Conservation (phyloP, 176 grass and related monocot genomes). For the Themeda triandra region DNA sequence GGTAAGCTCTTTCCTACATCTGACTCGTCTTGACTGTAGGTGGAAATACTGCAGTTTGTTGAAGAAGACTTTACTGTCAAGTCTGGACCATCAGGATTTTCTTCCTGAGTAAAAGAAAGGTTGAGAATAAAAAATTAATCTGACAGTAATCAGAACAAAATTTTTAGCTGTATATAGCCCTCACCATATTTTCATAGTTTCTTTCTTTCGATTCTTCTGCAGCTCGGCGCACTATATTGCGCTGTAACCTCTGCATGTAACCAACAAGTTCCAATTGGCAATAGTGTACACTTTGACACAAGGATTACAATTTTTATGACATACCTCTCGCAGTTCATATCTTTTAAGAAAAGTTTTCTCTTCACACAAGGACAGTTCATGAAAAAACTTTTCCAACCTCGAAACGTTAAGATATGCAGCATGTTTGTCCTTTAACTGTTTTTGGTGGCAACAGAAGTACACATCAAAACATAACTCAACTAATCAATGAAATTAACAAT, state of each 20-base stretch:
- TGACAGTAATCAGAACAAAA: not conserved
- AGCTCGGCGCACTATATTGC: not conserved
- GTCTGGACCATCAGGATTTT: too few relatives aligned
- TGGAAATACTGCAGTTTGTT: not conserved
- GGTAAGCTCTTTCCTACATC: constrained; percentile 25
- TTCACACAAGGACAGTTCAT: too few relatives aligned
- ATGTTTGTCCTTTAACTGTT: constrained; percentile 43
- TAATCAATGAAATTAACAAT: not conserved
- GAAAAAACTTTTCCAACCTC: constrained; percentile 43
- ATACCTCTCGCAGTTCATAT: too few relatives aligned
- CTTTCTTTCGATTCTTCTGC: constrained; percentile 11
- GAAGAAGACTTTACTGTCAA: not conserved
- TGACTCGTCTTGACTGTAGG: not conserved
- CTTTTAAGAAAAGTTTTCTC: too few relatives aligned
- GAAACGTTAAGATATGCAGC: constrained; percentile 38
- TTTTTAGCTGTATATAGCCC: not conserved
- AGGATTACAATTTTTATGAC: too few relatives aligned
- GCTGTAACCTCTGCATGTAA: constrained; percentile 6
- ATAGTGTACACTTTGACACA: not conserved
- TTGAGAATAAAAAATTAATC: not conserved
- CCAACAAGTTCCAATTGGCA: not conserved
- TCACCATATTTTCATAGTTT: constrained; percentile 1
- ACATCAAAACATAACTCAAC: not conserved
- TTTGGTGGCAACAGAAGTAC: not conserved
- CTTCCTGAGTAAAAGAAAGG: constrained; percentile 17